Evolutionary conservation across 352 stramenopile species (phyloP).

Genomic region (Phytophthora pistaciae): DNA sequence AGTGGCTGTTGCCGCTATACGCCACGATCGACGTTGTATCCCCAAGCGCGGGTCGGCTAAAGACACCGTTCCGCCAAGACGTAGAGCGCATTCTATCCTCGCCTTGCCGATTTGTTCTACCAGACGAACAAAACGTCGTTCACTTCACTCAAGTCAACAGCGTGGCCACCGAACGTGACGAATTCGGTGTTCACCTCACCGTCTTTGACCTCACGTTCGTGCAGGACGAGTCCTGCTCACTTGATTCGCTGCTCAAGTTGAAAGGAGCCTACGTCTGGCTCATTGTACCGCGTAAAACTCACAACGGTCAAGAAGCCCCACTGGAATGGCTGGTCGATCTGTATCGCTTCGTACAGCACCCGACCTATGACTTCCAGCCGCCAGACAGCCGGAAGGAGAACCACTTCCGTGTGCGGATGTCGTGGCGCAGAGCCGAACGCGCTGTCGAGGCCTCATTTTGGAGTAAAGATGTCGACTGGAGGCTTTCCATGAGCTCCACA

Average conservation of each 20-base stretch:
- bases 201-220: constrained; percentile 44
- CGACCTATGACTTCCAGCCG: constrained; percentile 48
- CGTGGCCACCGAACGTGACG: not conserved
- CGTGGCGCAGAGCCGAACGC: constrained; percentile 37
- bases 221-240: constrained; percentile 48
- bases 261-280: constrained; percentile 52
- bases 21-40: constrained; percentile 44
- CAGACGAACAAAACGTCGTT: constrained; percentile 49
- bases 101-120: constrained; percentile 38
- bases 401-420: constrained; percentile 57
- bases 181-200: not conserved
- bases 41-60: constrained; percentile 31
- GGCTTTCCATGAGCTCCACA: constrained; percentile 26
- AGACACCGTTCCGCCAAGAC: constrained; percentile 38
- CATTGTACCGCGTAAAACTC: constrained; percentile 22
- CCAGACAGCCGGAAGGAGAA: constrained; percentile 8
- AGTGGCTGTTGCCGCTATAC: constrained; percentile 66
- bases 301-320: constrained; percentile 12
- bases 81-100: constrained; percentile 25
- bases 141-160: constrained; percentile 33
- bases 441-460: constrained; percentile 61
- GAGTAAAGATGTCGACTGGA: constrained; percentile 71
- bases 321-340: constrained; percentile 66
- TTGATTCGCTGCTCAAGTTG: constrained; percentile 37
- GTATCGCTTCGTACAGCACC: constrained; percentile 59